Evolutionary conservation across 768 basidiomycete species (phyloP).

Genomic region (Holtermannia corniformis): DNA sequence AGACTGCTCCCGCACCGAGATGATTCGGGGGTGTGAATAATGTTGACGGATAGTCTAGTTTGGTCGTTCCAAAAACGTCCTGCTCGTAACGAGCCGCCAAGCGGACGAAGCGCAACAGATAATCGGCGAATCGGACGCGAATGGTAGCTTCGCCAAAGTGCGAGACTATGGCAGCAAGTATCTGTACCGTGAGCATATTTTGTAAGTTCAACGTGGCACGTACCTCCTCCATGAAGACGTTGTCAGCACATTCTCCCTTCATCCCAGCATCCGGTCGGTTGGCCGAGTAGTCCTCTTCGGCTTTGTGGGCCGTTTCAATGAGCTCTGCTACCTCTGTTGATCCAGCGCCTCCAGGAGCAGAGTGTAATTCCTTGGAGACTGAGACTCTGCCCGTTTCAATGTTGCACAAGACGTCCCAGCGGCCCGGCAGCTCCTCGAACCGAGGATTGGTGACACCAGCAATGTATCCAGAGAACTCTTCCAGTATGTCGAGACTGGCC

Average conservation of each 20-base stretch:
- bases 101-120: constrained; percentile 73
- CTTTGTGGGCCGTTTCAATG: not conserved
- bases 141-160: constrained; percentile 87
- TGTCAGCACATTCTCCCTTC: constrained; percentile 60
- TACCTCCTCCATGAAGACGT: constrained; percentile 88
- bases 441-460: constrained; percentile 97
- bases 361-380: constrained; percentile 74
- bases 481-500: constrained; percentile 70
- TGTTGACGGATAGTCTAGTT: constrained; percentile 60
- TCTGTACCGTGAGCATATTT: constrained; percentile 45
- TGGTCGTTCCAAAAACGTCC: constrained; percentile 58
- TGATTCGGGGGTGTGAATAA: constrained; percentile 46
- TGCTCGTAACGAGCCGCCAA: constrained; percentile 89
- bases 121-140: constrained; percentile 80
- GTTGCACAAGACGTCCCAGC: constrained; percentile 90
- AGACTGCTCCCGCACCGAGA: constrained; percentile 73
- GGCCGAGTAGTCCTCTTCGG: not conserved
- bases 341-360: too few relatives aligned
- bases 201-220: constrained; percentile 37
- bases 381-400: constrained; percentile 76
- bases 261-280: constrained; percentile 5
- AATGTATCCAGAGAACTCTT: constrained; percentile 75
- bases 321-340: too few relatives aligned
- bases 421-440: constrained; percentile 67
- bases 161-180: constrained; percentile 73